Conservation (phyloP, 2,329 filamentous ascomycete species). For the Talaromyces sp. region DNA sequence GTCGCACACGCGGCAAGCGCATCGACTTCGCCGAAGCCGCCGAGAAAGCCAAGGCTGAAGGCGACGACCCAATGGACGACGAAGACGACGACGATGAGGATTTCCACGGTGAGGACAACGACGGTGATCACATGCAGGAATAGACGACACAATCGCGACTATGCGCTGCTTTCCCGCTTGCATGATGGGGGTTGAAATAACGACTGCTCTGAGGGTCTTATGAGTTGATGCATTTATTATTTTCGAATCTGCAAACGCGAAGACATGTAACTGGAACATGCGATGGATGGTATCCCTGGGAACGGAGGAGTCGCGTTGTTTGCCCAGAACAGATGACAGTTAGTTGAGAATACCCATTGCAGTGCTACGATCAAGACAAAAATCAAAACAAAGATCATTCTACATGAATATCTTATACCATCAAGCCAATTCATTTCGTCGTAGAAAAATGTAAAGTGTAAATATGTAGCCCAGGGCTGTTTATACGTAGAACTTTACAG, state of each 20-base stretch:
- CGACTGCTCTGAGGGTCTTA: not conserved
- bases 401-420: not conserved
- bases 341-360: constrained; percentile 1
- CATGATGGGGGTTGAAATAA: not conserved
- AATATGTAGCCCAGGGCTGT: too few species aligned
- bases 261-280: not conserved
- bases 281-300: not conserved
- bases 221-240: not conserved
- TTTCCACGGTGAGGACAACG: constrained; percentile 28
- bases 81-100: constrained; percentile 59
- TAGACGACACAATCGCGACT: constrained; percentile 25
- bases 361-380: constrained; percentile 1
- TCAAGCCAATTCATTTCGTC: not conserved
- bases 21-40: constrained; percentile 94
- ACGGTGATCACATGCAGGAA: constrained; percentile 44
- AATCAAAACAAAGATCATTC: not conserved
- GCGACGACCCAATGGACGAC: constrained; percentile 62
- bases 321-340: not conserved
- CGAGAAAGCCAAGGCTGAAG: constrained; percentile 75
- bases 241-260: not conserved
- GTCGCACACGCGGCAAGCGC: constrained; percentile 84
- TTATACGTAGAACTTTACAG: too few species aligned
- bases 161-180: not conserved
- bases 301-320: not conserved
- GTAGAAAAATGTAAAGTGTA: not conserved